Evolutionary conservation across 2,329 filamentous ascomycete genomes (phyloP).

Genomic region (Gnomoniopsis smithogilvyi): DNA sequence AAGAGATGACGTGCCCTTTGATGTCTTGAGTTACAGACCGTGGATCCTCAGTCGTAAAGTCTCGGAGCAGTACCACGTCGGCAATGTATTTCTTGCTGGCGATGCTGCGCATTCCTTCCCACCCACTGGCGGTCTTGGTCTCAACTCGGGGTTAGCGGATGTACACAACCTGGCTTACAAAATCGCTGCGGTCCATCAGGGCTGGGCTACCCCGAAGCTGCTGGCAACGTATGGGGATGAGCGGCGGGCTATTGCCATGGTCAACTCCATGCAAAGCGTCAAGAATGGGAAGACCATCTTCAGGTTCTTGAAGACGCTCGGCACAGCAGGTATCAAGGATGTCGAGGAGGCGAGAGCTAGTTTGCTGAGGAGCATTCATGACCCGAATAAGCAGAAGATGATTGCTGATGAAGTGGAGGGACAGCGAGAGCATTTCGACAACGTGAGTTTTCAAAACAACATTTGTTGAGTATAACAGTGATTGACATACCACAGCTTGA

Average conservation of each 20-base stretch:
- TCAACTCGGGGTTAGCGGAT: slow-evolving; percentile 31
- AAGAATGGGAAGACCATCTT: slow-evolving; percentile 43
- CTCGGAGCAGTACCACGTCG: slow-evolving; percentile 32
- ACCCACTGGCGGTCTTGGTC: slow-evolving; percentile 30
- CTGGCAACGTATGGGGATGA: slow-evolving; percentile 36
- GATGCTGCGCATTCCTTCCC: slow-evolving; percentile 33
- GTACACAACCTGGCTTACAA: slow-evolving; percentile 33
- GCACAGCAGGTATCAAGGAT: slow-evolving; percentile 29
- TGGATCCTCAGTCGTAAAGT: slow-evolving; percentile 40
- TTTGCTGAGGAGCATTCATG: slow-evolving; percentile 26
- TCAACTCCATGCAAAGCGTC: slow-evolving; percentile 39
- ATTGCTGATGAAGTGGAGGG: slow-evolving; percentile 32
- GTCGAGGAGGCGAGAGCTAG: slow-evolving; percentile 27
- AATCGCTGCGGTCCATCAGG: slow-evolving; percentile 33
- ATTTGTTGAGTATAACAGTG: neutral
- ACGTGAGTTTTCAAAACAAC: slow-evolving; percentile 20
- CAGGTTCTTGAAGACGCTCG: slow-evolving; percentile 34
- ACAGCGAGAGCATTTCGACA: slow-evolving; percentile 40
- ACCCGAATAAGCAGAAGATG: slow-evolving; percentile 26
- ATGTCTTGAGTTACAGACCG: slow-evolving; percentile 37
- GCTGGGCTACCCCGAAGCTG: slow-evolving; percentile 25
- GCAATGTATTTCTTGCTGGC: slow-evolving; percentile 35
- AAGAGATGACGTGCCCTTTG: slow-evolving; percentile 27
- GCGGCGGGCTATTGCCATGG: slow-evolving; percentile 34
- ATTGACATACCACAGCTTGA: slow-evolving; percentile 25